Evolutionary conservation across 768 basidiomycete genomes (phyloP).

Genomic region (Nidularia pulvinata): DNA sequence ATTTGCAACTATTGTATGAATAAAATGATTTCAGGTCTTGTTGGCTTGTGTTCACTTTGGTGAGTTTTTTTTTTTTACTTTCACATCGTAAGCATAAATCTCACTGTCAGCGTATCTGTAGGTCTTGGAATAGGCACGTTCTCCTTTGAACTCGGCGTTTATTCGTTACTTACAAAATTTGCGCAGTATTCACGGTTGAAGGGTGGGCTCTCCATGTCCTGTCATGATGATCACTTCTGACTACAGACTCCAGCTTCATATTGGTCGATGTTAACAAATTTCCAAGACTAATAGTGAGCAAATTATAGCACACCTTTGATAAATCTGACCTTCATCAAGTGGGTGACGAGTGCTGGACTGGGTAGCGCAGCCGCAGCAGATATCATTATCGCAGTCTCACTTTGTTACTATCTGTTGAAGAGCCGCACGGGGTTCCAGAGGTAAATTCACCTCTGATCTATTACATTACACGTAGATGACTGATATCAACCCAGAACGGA

Average conservation of each 20-base stretch:
- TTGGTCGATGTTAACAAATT: slow-evolving; percentile 28
- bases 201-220: slow-evolving; percentile 24
- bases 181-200: slow-evolving; percentile 43
- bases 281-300: slow-evolving; percentile 30
- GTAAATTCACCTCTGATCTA: too few relatives aligned
- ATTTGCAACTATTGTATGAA: background rate
- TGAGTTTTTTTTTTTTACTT: slow-evolving; percentile 15
- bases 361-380: slow-evolving; percentile 49
- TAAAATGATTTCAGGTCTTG: slow-evolving; percentile 24
- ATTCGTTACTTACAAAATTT: slow-evolving; percentile 1
- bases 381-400: slow-evolving; percentile 42
- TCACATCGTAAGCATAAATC: too few relatives aligned
- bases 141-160: background rate
- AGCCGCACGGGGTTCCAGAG: slow-evolving; percentile 47
- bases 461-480: too few relatives aligned
- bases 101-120: too few relatives aligned
- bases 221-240: background rate
- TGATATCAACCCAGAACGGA: slow-evolving; percentile 45
- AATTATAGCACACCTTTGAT: slow-evolving; percentile 32
- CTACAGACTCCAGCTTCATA: slow-evolving; percentile 22
- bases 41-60: slow-evolving; percentile 41
- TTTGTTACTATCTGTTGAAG: slow-evolving; percentile 47
- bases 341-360: slow-evolving; percentile 48
- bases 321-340: slow-evolving; percentile 20
- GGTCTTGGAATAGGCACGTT: slow-evolving; percentile 38